Evolutionary conservation across 306 rosid species (phyloP).

Genomic region (Fragaria nilgerrensis): DNA sequence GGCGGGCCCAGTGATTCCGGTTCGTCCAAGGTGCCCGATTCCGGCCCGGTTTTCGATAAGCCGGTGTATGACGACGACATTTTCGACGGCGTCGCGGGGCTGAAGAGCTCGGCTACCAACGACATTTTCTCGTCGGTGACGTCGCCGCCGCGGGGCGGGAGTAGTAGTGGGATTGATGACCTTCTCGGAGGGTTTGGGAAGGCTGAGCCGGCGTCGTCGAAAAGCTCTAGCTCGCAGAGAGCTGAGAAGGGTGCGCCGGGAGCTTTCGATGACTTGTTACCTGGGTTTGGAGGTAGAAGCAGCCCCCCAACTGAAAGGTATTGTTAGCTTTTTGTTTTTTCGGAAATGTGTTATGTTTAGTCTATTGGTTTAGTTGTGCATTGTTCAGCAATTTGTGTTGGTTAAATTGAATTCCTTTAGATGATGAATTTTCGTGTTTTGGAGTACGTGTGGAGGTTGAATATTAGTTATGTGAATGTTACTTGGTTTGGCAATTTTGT

Average conservation of each 20-base stretch:
- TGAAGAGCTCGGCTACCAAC: slow-evolving; percentile 55
- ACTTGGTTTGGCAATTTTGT: neutral
- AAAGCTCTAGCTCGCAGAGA: slow-evolving; percentile 45
- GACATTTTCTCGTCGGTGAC: slow-evolving; percentile 53
- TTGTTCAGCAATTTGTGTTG: neutral
- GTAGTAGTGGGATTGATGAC: slow-evolving; percentile 64
- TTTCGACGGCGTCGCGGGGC: slow-evolving; percentile 80
- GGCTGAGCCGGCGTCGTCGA: slow-evolving; percentile 45
- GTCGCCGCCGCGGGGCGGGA: slow-evolving; percentile 43
- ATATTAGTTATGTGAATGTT: neutral
- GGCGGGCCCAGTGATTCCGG: slow-evolving; percentile 35
- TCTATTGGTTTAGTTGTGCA: neutral
- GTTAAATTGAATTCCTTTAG: neutral
- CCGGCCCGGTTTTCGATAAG: slow-evolving; percentile 65
- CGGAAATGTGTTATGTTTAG: neutral
- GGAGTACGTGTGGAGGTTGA: neutral
- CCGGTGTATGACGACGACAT: slow-evolving; percentile 90
- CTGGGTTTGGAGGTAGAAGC: slow-evolving; percentile 70
- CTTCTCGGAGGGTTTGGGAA: slow-evolving; percentile 82
- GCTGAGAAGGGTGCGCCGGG: slow-evolving; percentile 44
- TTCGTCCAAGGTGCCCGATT: slow-evolving; percentile 33
- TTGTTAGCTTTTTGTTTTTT: neutral
- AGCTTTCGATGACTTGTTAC: slow-evolving; percentile 71
- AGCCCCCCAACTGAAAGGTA: slow-evolving; percentile 64
- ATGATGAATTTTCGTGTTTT: neutral